phyloP scores from a whole-genome alignment of 1,284 basidiomycete species.

The Schizophyllum amplum region DNA sequence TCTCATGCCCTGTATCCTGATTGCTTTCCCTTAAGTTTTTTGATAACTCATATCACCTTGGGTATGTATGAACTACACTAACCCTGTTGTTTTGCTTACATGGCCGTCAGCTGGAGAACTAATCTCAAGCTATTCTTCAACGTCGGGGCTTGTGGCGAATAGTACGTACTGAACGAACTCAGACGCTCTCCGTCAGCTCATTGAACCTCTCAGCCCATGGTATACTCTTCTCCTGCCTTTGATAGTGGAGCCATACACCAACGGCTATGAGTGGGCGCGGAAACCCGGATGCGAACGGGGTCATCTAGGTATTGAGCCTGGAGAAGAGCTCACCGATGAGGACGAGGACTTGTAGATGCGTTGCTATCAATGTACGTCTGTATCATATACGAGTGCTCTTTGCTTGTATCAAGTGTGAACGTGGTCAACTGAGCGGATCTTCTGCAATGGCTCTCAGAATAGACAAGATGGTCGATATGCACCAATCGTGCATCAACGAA shows the following conservation, averaged over 20 bases:
- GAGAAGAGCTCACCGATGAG: conserved; percentile 70
- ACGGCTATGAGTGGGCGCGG: conserved; percentile 81
- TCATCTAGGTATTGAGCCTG: conserved; percentile 51
- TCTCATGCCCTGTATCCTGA: conserved; percentile 1
- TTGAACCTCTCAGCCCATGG: conserved; percentile 41
- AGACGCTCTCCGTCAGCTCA: not conserved
- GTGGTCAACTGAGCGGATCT: no score
- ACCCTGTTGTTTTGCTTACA: not conserved
- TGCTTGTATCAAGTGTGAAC: no score
- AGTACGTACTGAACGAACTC: conserved; percentile 45
- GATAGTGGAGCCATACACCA: conserved; percentile 73
- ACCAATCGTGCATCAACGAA: no score
- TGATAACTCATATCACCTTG: conserved; percentile 89
- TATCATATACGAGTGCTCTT: no score
- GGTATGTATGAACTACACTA: conserved; percentile 33
- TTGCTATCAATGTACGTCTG: no score
- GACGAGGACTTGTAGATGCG: no score
- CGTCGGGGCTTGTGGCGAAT: conserved; percentile 59
- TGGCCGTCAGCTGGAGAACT: conserved; percentile 32
- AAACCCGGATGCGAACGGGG: conserved; percentile 44
- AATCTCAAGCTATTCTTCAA: conserved; percentile 91
- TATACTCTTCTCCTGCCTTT: conserved; percentile 79
- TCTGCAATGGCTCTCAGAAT: no score
- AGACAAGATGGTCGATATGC: no score
- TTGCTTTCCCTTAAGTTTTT: conserved; percentile 49